phyloP scores from a whole-genome alignment of 2,329 filamentous ascomycete genomes.

The Passalora sequoiae region DNA sequence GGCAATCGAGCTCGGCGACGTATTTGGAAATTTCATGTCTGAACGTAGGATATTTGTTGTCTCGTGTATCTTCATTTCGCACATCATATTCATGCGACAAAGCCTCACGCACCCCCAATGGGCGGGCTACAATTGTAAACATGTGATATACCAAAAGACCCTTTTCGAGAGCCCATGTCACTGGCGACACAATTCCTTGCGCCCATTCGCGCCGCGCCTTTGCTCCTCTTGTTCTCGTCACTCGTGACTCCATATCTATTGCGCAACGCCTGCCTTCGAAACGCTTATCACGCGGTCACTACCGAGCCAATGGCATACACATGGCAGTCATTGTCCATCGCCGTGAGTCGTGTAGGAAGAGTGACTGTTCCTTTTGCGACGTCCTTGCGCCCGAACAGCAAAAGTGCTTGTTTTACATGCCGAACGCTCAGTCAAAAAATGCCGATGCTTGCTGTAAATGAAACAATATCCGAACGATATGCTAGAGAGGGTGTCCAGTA shows the following conservation, averaged over 20 bases:
- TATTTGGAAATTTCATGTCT: background rate
- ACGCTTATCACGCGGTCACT: no score
- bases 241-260: slow-evolving; percentile 11
- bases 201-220: slow-evolving; percentile 3
- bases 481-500: no score
- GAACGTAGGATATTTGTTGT: background rate
- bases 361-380: slow-evolving; percentile 2
- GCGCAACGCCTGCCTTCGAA: slow-evolving; percentile 1
- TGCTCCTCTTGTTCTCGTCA: slow-evolving; percentile 8
- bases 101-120: slow-evolving; percentile 15
- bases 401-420: slow-evolving; percentile 12
- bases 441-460: slow-evolving; percentile 7
- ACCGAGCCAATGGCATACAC: no score
- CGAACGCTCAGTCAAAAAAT: slow-evolving; percentile 19
- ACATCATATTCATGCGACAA: slow-evolving; percentile 7
- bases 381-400: slow-evolving; percentile 5
- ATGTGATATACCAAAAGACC: slow-evolving; percentile 6
- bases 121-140: slow-evolving; percentile 14
- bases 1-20: no score
- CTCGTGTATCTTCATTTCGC: slow-evolving; percentile 7
- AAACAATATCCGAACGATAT: background rate
- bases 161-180: no score
- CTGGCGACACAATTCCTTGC: no score
- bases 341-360: background rate
- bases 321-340: background rate